Conservation (phyloP, 2,329 filamentous ascomycete species). For the Epichloe uncinata region DNA sequence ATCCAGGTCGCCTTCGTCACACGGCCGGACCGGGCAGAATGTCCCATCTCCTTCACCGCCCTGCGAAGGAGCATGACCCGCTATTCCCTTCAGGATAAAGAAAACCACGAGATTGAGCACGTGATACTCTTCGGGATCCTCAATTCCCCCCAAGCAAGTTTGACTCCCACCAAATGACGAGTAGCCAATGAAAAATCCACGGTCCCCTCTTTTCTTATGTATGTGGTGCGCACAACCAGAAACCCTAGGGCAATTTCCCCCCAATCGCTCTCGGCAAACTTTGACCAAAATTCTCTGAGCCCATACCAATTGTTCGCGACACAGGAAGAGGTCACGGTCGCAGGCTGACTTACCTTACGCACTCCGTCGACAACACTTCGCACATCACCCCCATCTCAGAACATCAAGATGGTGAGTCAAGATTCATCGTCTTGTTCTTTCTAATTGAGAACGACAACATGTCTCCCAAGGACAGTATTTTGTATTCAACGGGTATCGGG, state of each 20-base stretch:
- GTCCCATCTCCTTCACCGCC: neutral
- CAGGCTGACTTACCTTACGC: conserved; percentile 20
- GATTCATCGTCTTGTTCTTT: conserved; percentile 5
- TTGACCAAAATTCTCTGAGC: conserved; percentile 19
- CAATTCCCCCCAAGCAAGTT: neutral
- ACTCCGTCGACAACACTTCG: conserved; percentile 27
- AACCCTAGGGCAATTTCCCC: conserved; percentile 27
- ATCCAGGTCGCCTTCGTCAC: neutral
- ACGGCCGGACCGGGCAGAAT: neutral
- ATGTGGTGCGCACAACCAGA: conserved; percentile 12
- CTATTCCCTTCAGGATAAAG: neutral
- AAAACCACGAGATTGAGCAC: conserved; percentile 10
- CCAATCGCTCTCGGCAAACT: conserved; percentile 21
- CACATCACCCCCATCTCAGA: conserved; percentile 25
- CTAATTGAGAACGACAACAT: neutral
- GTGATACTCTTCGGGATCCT: conserved; percentile 10
- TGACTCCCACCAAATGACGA: neutral
- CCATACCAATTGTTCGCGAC: conserved; percentile 18
- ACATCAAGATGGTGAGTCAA: conserved; percentile 36
- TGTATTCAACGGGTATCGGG: neutral
- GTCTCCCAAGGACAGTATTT: neutral
- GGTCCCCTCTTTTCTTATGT: neutral
- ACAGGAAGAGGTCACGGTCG: conserved; percentile 21
- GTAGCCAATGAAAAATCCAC: conserved; percentile 4
- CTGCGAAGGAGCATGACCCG: neutral